Evolutionary conservation across 441 rosid species (phyloP).

Genomic region (Syzygium syzygioides): DNA sequence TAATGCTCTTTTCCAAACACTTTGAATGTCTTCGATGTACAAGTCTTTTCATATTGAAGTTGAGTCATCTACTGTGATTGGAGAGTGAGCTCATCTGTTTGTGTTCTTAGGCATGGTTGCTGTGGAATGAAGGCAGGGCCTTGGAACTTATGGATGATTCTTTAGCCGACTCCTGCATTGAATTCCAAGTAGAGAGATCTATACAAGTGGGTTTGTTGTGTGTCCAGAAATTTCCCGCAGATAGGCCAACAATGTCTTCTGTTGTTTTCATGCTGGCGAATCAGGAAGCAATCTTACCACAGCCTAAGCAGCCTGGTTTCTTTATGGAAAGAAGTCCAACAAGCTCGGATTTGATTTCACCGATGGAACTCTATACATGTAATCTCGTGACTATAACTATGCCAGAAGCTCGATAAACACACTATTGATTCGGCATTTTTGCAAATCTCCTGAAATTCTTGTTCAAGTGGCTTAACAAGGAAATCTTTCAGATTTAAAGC

Average conservation of each 20-base stretch:
- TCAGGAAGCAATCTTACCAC: slow-evolving; percentile 8
- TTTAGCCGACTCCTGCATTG: not conserved
- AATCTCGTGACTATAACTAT: not conserved
- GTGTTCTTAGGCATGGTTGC: slow-evolving; percentile 19
- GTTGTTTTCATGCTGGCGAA: slow-evolving; percentile 17
- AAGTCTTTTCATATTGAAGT: not conserved
- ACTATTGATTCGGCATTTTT: not conserved
- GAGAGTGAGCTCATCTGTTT: not conserved
- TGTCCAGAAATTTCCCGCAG: slow-evolving; percentile 7
- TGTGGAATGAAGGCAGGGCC: slow-evolving; percentile 17
- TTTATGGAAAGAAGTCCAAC: slow-evolving; percentile 7
- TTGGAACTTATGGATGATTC: slow-evolving; percentile 18
- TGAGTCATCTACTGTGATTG: not conserved
- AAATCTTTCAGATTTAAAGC: not conserved
- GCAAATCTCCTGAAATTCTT: not conserved
- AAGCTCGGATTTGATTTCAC: not conserved
- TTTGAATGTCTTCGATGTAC: not conserved
- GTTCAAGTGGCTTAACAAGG: not conserved
- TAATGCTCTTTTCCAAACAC: not conserved
- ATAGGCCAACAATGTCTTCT: slow-evolving; percentile 25
- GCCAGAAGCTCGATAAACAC: not conserved
- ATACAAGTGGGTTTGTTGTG: slow-evolving; percentile 12
- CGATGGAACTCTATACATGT: not conserved
- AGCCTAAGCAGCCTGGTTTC: slow-evolving; percentile 20
- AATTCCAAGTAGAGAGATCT: slow-evolving; percentile 13